A percentile compares a stretch with the other conserved stretches of the same genome.
These are phyloP conservation scores for sunflower (Helianthus annuus) DNA, from an alignment of 129 eudicot genomes.

Conservation along the genomic window HanXRQr2.0-SUNRISE NC_035436.2:28832279-28832778, in stretches of 20 bases:
- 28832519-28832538: slow-evolving; percentile 83
- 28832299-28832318: slow-evolving; percentile 96
- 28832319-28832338: slow-evolving; percentile 88
- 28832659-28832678: slow-evolving; percentile 67
- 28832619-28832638: slow-evolving; percentile 65
- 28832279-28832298: slow-evolving; percentile 62
- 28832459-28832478: slow-evolving; percentile 70
- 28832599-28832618: slow-evolving; percentile 77
- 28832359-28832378: slow-evolving; percentile 77
- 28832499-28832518: slow-evolving; percentile 81
- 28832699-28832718: slow-evolving; percentile 84
- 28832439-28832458: slow-evolving; percentile 85
- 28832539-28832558: slow-evolving; percentile 92
- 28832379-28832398: slow-evolving; percentile 89
- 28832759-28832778: slow-evolving; percentile 80
- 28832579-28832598: slow-evolving; percentile 37
- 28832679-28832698: slow-evolving; percentile 67
- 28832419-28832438: slow-evolving; percentile 79
- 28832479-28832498: slow-evolving; percentile 76
- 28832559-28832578: slow-evolving; percentile 61
- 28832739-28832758: slow-evolving; percentile 72
- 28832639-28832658: slow-evolving; percentile 78
- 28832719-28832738: slow-evolving; percentile 95
- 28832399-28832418: slow-evolving; percentile 77
- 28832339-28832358: slow-evolving; percentile 90